Base-by-base conservation (phyloP, 495 filamentous ascomycete species). In the Neurospora sp. region DNA sequence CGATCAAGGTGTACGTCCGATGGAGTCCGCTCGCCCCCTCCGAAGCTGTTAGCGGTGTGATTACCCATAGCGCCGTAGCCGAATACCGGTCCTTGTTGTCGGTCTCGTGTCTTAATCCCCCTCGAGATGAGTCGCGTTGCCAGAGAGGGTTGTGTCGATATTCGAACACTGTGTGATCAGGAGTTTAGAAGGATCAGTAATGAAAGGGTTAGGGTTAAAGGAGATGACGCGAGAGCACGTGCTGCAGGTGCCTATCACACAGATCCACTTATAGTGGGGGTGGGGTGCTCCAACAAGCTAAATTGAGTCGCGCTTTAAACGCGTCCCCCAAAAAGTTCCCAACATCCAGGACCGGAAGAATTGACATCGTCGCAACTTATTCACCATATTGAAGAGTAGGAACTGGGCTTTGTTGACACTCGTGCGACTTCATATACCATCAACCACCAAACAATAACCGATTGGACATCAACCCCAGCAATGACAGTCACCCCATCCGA, bases 401-500 rank as follows among this genome's bases (percentile, higher is more conserved):
- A 23, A 7, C 20, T 5, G 12, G 9, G 69, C 35, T 72, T 46
- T 71, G 31, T 69, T 7, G 39, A 18, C 20, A 70, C n/a, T 27
- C 9, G 27, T 20, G 74, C 44, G 39, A 37, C 27, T 66, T 35
- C 8, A 38, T 54, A 31, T 40, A 66, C 72, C 39, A 73, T 20
- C 7, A 37, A 39, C 23, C 2, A 1, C 42, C 37, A n/a, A 9
- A 5, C n/a, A 16, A n/a, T 10, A 71, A 74, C 23, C 49, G 7
- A 42, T 23, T 4, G 16, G 42, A 18, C 38, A 39, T 2, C 12
- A 18, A 20, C 35, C 23, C 16, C 44, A 23, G 66, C 18, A 23
- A 77, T 77, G 75, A 77, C 75, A 20, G 74, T 77, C 11, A 23
- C 75, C 11, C 3, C 72, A 37, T 69, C 40, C 71, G 71, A 73